phyloP scores from a whole-genome alignment of 148 eudicot species.

The Chenopodium berlandieri region DNA sequence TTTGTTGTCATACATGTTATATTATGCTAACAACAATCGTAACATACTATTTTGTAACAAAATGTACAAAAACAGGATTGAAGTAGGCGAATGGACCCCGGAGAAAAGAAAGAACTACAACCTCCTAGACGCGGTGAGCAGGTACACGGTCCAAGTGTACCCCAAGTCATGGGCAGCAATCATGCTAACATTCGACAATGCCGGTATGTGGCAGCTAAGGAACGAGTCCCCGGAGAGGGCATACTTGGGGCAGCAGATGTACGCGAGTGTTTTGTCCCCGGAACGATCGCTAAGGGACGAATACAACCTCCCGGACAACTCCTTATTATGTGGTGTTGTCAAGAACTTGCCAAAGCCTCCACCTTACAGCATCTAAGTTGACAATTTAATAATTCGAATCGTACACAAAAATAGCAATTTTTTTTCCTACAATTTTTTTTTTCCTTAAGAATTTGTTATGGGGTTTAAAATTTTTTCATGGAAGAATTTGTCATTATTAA shows the following conservation, averaged over 20 bases:
- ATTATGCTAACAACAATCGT: too few species aligned
- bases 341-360: constrained; percentile 40
- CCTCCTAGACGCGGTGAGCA: constrained; percentile 45
- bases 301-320: constrained; percentile 38
- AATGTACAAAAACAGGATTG: constrained; percentile 40
- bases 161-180: constrained; percentile 53
- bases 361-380: constrained; percentile 29
- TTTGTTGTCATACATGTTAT: too few species aligned
- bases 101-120: constrained; percentile 63
- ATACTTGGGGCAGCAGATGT: constrained; percentile 50
- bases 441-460: background rate
- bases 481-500: constrained; percentile 17
- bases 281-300: constrained; percentile 44
- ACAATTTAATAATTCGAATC: background rate
- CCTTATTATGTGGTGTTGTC: constrained; percentile 39
- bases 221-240: constrained; percentile 33
- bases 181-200: constrained; percentile 46
- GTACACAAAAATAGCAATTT: constrained; percentile 1
- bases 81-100: constrained; percentile 45
- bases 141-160: constrained; percentile 57
- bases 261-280: constrained; percentile 43
- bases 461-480: background rate
- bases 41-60: background rate
- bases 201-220: constrained; percentile 54
- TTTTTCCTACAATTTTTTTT: background rate